Percentiles rank a stretch among this genome's conserved stretches.
Conservation (phyloP, 768 basidiomycete species). For the Amyloporia xantha region DNA sequence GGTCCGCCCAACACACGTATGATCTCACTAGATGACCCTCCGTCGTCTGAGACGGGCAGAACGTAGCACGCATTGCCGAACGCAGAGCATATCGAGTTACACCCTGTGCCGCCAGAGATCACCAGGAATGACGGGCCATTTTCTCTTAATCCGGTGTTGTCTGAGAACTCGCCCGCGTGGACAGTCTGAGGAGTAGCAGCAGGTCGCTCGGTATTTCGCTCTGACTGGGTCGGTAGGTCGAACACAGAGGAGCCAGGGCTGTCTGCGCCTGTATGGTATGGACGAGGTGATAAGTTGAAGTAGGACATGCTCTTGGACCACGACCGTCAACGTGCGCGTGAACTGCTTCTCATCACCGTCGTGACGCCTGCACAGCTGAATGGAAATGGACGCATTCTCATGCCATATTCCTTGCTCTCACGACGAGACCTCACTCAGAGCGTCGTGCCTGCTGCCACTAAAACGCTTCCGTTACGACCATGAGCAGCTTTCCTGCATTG, state of each 20-base stretch:
- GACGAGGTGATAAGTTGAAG: constrained; percentile 13
- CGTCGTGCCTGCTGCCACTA: not conserved
- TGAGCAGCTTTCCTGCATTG: constrained; percentile 46
- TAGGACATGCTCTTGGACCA: too few species aligned
- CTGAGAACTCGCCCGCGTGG: not conserved
- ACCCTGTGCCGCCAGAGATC: constrained; percentile 91
- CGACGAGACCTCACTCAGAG: not conserved
- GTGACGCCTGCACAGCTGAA: not conserved
- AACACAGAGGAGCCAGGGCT: constrained; percentile 73
- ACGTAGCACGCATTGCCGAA: constrained; percentile 77
- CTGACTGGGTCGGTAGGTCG: constrained; percentile 53
- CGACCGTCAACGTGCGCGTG: too few species aligned
- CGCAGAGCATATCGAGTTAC: constrained; percentile 84
- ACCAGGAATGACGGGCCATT: constrained; percentile 50
- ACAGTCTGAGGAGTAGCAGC: constrained; percentile 5
- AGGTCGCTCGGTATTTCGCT: constrained; percentile 1
- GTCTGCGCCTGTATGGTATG: constrained; percentile 22
- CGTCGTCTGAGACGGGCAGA: constrained; percentile 92
- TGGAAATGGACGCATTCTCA: not conserved
- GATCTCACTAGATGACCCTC: constrained; percentile 92
- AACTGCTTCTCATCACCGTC: too few species aligned
- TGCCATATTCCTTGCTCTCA: not conserved
- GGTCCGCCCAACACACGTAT: constrained; percentile 86
- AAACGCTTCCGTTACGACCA: constrained; percentile 1
- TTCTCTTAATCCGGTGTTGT: constrained; percentile 8